Evolutionary conservation across 192 early-diverging fungal species (phyloP).

Genomic region (Podila epigama): DNA sequence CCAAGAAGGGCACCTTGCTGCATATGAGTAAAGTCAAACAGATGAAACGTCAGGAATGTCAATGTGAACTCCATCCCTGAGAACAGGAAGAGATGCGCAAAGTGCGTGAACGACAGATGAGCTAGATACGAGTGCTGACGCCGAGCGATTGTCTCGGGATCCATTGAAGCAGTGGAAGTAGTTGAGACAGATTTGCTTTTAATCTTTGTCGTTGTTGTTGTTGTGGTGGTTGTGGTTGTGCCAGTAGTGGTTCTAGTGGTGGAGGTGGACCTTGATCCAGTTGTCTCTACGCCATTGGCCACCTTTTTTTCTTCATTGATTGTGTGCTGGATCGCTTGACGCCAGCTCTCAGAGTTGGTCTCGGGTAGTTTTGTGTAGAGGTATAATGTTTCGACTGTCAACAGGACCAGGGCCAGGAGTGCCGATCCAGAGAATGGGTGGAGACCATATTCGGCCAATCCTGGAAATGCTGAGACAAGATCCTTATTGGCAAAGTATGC

Average conservation of each 20-base stretch:
- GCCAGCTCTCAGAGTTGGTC: conserved; percentile 52
- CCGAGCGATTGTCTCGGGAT: conserved; percentile 18
- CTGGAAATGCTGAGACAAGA: conserved; percentile 49
- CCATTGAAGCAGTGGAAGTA: no score
- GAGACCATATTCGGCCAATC: conserved; percentile 54
- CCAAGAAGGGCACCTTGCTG: conserved; percentile 90
- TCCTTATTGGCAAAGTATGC: conserved; percentile 76
- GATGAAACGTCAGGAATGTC: conserved; percentile 94
- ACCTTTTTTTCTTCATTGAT: conserved; percentile 24
- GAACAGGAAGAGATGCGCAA: conserved; percentile 90
- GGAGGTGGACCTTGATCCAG: not conserved
- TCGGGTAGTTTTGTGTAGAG: conserved; percentile 82
- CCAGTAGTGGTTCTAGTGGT: not conserved
- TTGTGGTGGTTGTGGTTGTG: not conserved
- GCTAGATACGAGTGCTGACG: conserved; percentile 46
- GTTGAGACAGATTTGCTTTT: no score
- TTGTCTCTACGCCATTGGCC: conserved; percentile 4
- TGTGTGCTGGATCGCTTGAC: conserved; percentile 19
- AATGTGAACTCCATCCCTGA: conserved; percentile 99
- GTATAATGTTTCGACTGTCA: conserved; percentile 84
- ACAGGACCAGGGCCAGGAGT: conserved; percentile 82
- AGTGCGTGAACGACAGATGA: conserved; percentile 78
- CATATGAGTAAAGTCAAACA: conserved; percentile 84
- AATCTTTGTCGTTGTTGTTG: no score
- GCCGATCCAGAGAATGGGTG: conserved; percentile 89